phyloP scores from a whole-genome alignment of 2,329 filamentous ascomycete species.

The Helicocarpus griseus region DNA sequence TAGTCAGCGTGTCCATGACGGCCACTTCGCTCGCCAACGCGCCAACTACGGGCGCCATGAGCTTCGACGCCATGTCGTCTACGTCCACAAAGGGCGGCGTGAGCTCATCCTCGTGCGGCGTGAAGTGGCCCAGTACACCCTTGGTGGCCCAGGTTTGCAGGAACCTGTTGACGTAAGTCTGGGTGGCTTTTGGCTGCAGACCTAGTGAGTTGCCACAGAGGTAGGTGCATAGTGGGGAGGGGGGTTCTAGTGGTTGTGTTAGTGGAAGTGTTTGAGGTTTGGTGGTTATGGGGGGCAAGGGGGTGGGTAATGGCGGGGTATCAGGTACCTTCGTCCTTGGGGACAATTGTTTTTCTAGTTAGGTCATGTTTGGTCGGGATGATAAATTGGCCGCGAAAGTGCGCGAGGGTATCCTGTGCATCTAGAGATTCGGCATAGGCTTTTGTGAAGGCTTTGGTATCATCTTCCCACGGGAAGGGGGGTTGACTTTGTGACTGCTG shows the following conservation, averaged over 20 bases:
- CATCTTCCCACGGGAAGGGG: background rate
- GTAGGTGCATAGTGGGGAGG: slow-evolving; percentile 54
- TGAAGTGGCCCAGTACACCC: slow-evolving; percentile 78
- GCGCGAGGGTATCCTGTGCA: slow-evolving; percentile 48
- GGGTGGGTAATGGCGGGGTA: slow-evolving; percentile 2
- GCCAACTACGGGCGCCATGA: slow-evolving; percentile 66
- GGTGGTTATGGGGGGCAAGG: background rate
- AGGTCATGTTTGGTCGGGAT: slow-evolving; percentile 67
- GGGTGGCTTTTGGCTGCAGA: slow-evolving; percentile 63
- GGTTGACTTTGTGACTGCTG: background rate
- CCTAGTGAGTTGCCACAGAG: slow-evolving; percentile 87
- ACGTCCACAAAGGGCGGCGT: slow-evolving; percentile 68
- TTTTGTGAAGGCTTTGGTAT: slow-evolving; percentile 18
- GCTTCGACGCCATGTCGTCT: slow-evolving; percentile 60
- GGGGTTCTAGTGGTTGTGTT: slow-evolving; percentile 20
- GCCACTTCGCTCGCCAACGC: slow-evolving; percentile 65
- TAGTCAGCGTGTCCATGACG: slow-evolving; percentile 79
- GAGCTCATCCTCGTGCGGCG: slow-evolving; percentile 55
- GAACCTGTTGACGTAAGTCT: slow-evolving; percentile 58
- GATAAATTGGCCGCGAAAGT: slow-evolving; percentile 61
- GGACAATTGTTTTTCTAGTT: slow-evolving; percentile 49
- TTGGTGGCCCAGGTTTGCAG: slow-evolving; percentile 76
- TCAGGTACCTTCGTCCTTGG: slow-evolving; percentile 22
- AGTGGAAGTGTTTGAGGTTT: too few relatives aligned
- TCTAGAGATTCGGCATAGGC: slow-evolving; percentile 45